phyloP scores from a whole-genome alignment of 2,329 filamentous ascomycete genomes.

The Metarhizium sp. region DNA sequence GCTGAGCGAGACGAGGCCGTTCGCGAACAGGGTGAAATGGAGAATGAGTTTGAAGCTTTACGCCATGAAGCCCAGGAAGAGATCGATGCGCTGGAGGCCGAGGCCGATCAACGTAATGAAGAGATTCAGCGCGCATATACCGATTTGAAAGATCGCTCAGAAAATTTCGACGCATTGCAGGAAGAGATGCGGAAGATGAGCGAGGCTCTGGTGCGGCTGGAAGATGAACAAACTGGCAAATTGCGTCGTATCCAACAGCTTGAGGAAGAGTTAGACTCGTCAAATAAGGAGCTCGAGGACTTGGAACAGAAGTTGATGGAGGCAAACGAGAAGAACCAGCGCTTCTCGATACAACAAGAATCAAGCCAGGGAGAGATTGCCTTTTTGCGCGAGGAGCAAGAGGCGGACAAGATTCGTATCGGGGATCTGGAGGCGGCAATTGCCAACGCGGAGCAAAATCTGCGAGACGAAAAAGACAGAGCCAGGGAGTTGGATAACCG shows the following conservation, averaged over 20 bases:
- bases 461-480: conserved; percentile 80
- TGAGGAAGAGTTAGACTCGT: conserved; percentile 72
- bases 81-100: conserved; percentile 57
- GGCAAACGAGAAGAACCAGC: conserved; percentile 76
- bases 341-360: conserved; percentile 84
- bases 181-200: conserved; percentile 89
- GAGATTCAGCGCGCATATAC: conserved; percentile 61
- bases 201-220: conserved; percentile 74
- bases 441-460: conserved; percentile 64
- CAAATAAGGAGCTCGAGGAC: conserved; percentile 78
- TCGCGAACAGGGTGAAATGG: conserved; percentile 50
- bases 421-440: conserved; percentile 82
- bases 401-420: conserved; percentile 95
- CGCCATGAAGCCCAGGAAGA: conserved; percentile 56
- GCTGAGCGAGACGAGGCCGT: conserved; percentile 80
- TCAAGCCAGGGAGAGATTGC: conserved; percentile 87
- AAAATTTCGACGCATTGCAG: conserved; percentile 87
- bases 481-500: conserved; percentile 62
- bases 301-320: conserved; percentile 79
- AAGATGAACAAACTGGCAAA: conserved; percentile 81
- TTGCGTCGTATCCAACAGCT: conserved; percentile 70
- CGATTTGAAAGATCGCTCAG: conserved; percentile 66
- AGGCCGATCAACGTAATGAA: conserved; percentile 62
- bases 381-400: conserved; percentile 93
- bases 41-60: conserved; percentile 51